Evolutionary conservation across 169 alveolate genomes (phyloP).

Genomic region (Babesia bovis): DNA sequence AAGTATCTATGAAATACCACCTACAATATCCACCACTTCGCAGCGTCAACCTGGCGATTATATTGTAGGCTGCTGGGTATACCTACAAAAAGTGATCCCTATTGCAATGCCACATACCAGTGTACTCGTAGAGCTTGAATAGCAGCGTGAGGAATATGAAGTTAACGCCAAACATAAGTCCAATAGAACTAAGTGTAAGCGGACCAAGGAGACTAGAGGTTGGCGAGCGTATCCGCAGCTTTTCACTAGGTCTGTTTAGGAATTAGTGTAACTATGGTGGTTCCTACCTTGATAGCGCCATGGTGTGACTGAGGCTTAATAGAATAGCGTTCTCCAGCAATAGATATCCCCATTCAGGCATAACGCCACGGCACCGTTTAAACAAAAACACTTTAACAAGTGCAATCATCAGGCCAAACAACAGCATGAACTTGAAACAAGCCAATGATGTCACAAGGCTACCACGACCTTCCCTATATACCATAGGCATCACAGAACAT

Average conservation of each 20-base stretch:
- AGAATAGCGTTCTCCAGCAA: conserved; percentile 76
- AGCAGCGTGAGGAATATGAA: conserved; percentile 58
- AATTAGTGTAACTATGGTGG: conserved; percentile 15
- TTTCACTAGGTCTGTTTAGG: conserved; percentile 63
- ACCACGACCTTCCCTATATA: conserved; percentile 83
- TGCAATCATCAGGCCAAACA: conserved; percentile 86
- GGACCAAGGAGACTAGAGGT: conserved; percentile 86
- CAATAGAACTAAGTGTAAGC: conserved; percentile 76
- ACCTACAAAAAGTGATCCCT: conserved; percentile 1
- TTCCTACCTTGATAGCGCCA: conserved; percentile 74
- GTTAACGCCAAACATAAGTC: conserved; percentile 72
- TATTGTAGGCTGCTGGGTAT: conserved; percentile 68
- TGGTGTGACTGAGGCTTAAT: conserved; percentile 75
- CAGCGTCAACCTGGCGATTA: conserved; percentile 69
- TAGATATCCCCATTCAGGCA: conserved; percentile 86
- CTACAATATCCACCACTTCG: conserved; percentile 85
- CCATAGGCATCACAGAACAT: not conserved
- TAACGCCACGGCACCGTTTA: conserved; percentile 76
- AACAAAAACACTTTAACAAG: conserved; percentile 79
- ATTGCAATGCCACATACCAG: not conserved
- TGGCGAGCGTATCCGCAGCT: conserved; percentile 81
- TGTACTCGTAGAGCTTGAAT: conserved; percentile 46
- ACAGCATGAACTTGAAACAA: conserved; percentile 86
- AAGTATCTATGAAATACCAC: not conserved
- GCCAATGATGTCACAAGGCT: conserved; percentile 87